Evolutionary conservation across 306 rosid genomes (phyloP).

Genomic region (Alnus rubra): DNA sequence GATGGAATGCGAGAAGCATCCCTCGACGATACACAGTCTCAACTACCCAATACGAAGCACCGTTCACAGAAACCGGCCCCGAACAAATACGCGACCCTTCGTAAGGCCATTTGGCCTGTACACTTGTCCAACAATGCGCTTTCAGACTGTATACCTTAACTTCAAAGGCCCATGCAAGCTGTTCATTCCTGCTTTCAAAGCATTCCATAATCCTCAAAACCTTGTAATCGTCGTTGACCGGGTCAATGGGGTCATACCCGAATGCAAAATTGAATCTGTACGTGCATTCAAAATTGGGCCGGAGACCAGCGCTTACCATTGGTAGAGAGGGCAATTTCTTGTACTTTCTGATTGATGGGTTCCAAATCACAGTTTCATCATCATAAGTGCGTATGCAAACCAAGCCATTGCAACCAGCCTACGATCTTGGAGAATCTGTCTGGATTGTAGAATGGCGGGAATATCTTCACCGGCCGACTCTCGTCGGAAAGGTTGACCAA

Average conservation of each 20-base stretch:
- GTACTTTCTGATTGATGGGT: not conserved
- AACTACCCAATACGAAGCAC: too few species aligned
- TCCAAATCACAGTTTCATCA: not conserved
- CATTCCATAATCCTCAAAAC: not conserved
- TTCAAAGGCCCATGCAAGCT: too few species aligned
- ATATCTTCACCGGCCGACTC: too few species aligned
- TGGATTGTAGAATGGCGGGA: too few species aligned
- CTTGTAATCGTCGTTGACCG: not conserved
- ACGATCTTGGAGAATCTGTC: not conserved
- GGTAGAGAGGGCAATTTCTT: not conserved
- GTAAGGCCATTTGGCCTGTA: not conserved
- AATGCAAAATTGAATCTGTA: not conserved
- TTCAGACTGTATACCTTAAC: not conserved
- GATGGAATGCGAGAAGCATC: too few species aligned
- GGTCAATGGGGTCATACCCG: not conserved
- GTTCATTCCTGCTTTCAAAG: too few species aligned
- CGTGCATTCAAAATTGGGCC: too few species aligned
- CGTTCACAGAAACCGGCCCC: too few species aligned
- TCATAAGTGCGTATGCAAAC: not conserved
- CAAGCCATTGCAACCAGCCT: not conserved
- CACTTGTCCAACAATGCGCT: not conserved
- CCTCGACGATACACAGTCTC: fast-evolving
- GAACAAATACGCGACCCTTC: not conserved
- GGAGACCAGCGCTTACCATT: too few species aligned
- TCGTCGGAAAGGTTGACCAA: too few species aligned